A percentile compares a stretch with the other conserved stretches of the same genome.
Evolutionary conservation across 805 yeast genomes (phyloP).

Genomic region (Zygosaccharomyces rouxii): DNA sequence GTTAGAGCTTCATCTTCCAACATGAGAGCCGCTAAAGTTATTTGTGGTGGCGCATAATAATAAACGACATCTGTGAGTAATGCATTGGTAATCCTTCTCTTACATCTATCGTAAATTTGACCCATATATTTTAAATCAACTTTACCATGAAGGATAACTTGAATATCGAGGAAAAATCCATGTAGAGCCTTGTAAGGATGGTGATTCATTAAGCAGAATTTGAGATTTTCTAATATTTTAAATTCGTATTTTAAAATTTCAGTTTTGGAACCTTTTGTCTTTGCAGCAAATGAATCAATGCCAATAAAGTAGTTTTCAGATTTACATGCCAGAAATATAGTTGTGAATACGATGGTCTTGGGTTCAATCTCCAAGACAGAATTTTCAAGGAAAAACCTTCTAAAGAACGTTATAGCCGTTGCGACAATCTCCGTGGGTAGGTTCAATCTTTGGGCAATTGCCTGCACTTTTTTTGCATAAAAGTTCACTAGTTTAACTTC

Average conservation of each 20-base stretch:
- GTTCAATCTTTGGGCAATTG: conserved; percentile 65
- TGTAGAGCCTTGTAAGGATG: conserved; percentile 88
- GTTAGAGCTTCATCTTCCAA: conserved; percentile 59
- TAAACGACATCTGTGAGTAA: conserved; percentile 72
- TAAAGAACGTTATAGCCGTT: conserved; percentile 79
- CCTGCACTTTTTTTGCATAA: conserved; percentile 67
- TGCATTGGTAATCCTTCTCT: conserved; percentile 60
- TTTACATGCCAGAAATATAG: conserved; percentile 87
- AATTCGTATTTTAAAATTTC: conserved; percentile 79
- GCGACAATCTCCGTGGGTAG: conserved; percentile 86
- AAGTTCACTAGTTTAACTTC: conserved; percentile 63
- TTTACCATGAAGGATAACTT: conserved; percentile 45
- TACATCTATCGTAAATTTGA: conserved; percentile 64
- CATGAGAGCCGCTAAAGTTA: conserved; percentile 82
- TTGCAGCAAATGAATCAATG: conserved; percentile 69
- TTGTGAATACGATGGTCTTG: conserved; percentile 69
- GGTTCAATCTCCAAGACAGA: conserved; percentile 89
- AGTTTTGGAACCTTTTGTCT: conserved; percentile 62
- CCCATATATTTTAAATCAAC: conserved; percentile 59
- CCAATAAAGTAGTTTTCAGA: conserved; percentile 88
- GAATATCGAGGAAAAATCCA: conserved; percentile 91
- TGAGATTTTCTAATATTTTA: conserved; percentile 62
- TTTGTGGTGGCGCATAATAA: conserved; percentile 88
- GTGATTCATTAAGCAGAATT: conserved; percentile 78
- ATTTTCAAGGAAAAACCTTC: conserved; percentile 72